Evolutionary conservation across 2,329 filamentous ascomycete genomes (phyloP).

Genomic region (Penicillium sp.): DNA sequence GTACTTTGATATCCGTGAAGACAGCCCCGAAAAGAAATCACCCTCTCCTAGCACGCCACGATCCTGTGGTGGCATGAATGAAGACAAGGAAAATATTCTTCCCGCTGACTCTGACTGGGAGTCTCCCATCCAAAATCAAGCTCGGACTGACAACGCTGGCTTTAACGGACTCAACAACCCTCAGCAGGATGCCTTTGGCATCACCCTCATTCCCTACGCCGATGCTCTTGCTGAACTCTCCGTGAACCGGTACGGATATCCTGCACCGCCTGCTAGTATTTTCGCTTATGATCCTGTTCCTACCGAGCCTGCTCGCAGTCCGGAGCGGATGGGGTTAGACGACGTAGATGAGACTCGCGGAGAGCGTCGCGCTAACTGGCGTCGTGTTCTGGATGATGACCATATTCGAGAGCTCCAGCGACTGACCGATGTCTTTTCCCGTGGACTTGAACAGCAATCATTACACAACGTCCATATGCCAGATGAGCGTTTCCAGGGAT

Average conservation of each 20-base stretch:
- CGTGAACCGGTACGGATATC: neutral
- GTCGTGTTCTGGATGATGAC: neutral
- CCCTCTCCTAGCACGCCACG: neutral
- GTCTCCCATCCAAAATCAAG: neutral
- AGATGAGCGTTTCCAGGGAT: neutral
- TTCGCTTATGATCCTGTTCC: neutral
- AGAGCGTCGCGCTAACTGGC: neutral
- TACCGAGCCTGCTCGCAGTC: neutral
- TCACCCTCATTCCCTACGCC: neutral
- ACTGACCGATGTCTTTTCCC: neutral
- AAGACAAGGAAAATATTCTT: slow-evolving; percentile 8
- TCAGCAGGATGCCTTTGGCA: neutral
- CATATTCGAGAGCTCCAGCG: neutral
- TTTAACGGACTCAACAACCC: neutral
- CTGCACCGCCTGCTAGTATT: neutral
- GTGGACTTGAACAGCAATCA: neutral
- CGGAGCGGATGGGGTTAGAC: neutral
- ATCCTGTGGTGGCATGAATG: neutral
- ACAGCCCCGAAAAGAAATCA: neutral
- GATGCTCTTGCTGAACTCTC: neutral
- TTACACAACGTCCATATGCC: neutral
- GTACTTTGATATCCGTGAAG: slow-evolving; percentile 7
- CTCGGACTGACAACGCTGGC: neutral
- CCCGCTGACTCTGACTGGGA: neutral
- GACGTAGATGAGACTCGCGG: neutral